These are phyloP conservation scores for Moesziomyces antarcticus DNA, from an alignment of 1,284 basidiomycete genomes.

Conservation along the genomic window DNA sequence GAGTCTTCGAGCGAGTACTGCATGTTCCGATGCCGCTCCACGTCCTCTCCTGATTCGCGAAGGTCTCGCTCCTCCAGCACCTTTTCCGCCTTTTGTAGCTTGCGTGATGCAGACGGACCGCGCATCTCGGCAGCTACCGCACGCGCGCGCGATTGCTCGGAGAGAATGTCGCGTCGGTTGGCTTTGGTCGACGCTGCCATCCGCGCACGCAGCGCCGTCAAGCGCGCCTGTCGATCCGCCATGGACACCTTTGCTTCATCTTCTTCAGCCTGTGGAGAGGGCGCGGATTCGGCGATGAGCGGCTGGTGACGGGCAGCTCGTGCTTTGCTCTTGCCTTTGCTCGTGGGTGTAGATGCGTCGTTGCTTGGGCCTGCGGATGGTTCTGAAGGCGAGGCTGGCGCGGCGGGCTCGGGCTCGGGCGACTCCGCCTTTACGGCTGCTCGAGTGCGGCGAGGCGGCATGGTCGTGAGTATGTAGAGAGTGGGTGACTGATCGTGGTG, in stretches of 20 bases:
- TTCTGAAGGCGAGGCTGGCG: not conserved
- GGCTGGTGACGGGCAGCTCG: constrained; percentile 29
- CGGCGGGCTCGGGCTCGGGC: not conserved
- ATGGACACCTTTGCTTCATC: constrained; percentile 13
- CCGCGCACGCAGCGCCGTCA: constrained; percentile 26
- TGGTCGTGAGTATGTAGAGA: not conserved
- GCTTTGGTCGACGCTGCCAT: constrained; percentile 53
- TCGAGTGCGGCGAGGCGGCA: constrained; percentile 34
- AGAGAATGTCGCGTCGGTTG: constrained; percentile 55
- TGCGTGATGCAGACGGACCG: constrained; percentile 33
- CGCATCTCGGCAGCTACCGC: constrained; percentile 32
- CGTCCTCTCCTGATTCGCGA: constrained; percentile 80
- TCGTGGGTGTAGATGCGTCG: constrained; percentile 1
- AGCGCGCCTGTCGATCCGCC: constrained; percentile 31
- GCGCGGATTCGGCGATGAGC: constrained; percentile 8
- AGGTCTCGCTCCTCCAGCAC: constrained; percentile 87
- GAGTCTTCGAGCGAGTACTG: constrained; percentile 94
- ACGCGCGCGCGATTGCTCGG: constrained; percentile 47
- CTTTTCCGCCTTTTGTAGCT: constrained; percentile 77
- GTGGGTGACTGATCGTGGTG: not conserved
- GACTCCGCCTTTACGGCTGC: constrained; percentile 20
- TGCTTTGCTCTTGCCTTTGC: constrained; percentile 26
- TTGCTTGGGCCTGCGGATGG: not conserved
- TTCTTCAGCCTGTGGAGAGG: not conserved
- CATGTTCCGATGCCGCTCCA: constrained; percentile 85